phyloP scores from a whole-genome alignment of 2,329 filamentous ascomycete genomes.

The Leptographium procerum region DNA sequence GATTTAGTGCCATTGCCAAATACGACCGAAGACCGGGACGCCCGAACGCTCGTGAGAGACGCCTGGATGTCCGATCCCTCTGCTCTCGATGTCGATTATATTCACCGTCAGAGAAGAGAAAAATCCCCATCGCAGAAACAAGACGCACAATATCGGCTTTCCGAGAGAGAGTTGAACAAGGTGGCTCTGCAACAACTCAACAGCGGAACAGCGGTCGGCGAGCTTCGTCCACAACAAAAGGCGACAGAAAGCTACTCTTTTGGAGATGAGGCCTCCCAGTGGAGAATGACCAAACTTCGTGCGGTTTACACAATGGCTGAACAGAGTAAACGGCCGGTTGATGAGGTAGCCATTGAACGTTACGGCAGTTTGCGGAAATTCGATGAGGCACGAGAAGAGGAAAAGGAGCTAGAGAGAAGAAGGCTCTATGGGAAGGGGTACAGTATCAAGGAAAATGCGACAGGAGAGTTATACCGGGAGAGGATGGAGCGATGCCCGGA shows the following conservation, averaged over 20 bases:
- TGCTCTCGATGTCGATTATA: slow-evolving; percentile 72
- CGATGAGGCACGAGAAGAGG: slow-evolving; percentile 86
- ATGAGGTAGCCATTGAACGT: slow-evolving; percentile 72
- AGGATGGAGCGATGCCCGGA: slow-evolving; percentile 26
- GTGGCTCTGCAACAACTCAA: slow-evolving; percentile 50
- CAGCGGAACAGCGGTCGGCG: slow-evolving; percentile 39
- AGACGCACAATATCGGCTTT: slow-evolving; percentile 53
- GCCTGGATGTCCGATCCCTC: slow-evolving; percentile 92
- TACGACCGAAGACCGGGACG: not conserved
- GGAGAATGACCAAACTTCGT: slow-evolving; percentile 93
- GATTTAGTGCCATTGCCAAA: not conserved
- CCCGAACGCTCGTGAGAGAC: slow-evolving; percentile 41
- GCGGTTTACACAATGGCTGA: slow-evolving; percentile 72
- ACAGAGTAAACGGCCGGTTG: slow-evolving; percentile 58
- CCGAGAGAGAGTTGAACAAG: slow-evolving; percentile 70
- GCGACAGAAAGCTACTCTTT: slow-evolving; percentile 67
- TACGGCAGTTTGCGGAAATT: slow-evolving; percentile 76
- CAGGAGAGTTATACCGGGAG: slow-evolving; percentile 74
- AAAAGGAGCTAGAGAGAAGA: slow-evolving; percentile 76
- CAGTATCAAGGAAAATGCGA: slow-evolving; percentile 73
- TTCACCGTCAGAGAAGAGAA: slow-evolving; percentile 43
- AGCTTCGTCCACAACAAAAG: slow-evolving; percentile 40
- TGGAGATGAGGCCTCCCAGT: slow-evolving; percentile 79
- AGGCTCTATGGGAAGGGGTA: slow-evolving; percentile 77
- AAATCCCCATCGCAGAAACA: not conserved